Evolutionary conservation across 2,329 filamentous ascomycete species (phyloP).

Genomic region (Aureobasidium sp.): DNA sequence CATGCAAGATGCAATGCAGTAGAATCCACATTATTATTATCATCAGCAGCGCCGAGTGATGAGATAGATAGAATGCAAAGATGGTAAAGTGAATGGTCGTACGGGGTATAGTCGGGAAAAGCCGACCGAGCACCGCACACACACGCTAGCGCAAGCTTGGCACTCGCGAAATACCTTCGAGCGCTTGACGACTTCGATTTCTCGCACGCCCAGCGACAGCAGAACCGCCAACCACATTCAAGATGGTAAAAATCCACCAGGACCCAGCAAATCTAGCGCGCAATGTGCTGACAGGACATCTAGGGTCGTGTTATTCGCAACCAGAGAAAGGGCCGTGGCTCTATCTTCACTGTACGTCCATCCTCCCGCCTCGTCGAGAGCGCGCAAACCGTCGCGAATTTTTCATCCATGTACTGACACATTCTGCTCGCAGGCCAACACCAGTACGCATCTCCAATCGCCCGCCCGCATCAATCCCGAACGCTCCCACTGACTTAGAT

Average conservation of each 20-base stretch:
- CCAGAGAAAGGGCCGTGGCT: conserved; percentile 67
- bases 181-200: conserved; percentile 5
- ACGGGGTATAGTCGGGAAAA: not conserved
- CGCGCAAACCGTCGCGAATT: conserved; percentile 4
- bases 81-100: not conserved
- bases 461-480: not conserved
- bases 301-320: conserved; percentile 66
- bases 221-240: conserved; percentile 11
- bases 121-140: not conserved
- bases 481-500: conserved; percentile 4
- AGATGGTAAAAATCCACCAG: conserved; percentile 3
- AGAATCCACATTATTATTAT: not conserved
- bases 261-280: not conserved
- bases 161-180: conserved; percentile 5
- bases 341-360: conserved; percentile 54
- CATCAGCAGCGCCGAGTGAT: not conserved
- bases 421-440: conserved; percentile 28
- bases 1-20: no score
- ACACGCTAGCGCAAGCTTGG: not conserved
- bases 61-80: not conserved
- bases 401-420: conserved; percentile 29
- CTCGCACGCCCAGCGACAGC: conserved; percentile 7
- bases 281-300: conserved; percentile 9
- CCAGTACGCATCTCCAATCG: conserved; percentile 12
- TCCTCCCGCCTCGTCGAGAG: not conserved